phyloP scores from a whole-genome alignment of 2,329 filamentous ascomycete genomes.

The Epichloe festucae region DNA sequence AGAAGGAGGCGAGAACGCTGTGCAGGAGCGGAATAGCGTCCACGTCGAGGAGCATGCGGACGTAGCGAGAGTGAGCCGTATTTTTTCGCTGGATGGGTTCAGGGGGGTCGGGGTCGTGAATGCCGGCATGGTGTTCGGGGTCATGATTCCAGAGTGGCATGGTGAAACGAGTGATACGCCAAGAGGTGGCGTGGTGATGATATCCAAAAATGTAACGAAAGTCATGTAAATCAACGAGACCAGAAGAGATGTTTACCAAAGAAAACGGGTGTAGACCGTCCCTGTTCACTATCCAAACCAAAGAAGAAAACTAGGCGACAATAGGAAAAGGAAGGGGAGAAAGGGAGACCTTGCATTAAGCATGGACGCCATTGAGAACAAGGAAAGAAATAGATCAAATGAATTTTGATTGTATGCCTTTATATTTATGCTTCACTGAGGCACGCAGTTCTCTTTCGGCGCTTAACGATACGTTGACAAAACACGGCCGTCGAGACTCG shows the following conservation, averaged over 20 bases:
- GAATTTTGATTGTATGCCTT: not conserved
- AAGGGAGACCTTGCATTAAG: not conserved
- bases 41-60: conserved; percentile 33
- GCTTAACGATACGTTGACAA: conserved; percentile 1
- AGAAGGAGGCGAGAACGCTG: conserved; percentile 29
- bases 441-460: not conserved
- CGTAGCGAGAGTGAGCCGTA: conserved; percentile 24
- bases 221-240: not conserved
- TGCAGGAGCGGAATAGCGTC: conserved; percentile 31
- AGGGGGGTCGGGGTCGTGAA: conserved; percentile 5
- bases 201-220: not conserved
- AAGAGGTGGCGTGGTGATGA: not conserved
- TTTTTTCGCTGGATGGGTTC: conserved; percentile 10
- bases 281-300: not conserved
- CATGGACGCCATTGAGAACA: not conserved
- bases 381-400: not conserved
- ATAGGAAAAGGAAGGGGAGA: not conserved
- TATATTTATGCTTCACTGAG: not conserved
- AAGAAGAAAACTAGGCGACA: too few species aligned
- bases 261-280: not conserved
- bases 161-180: not conserved
- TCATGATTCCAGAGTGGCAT: conserved; percentile 3
- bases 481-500: not conserved
- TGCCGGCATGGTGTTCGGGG: conserved; percentile 6
- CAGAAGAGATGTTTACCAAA: not conserved